Percentiles rank a stretch among this genome's conserved stretches.
These are phyloP conservation scores for Aspergillus pseudoterreus DNA, from an alignment of 2,329 filamentous ascomycete species.

Conservation along the genomic window DNA sequence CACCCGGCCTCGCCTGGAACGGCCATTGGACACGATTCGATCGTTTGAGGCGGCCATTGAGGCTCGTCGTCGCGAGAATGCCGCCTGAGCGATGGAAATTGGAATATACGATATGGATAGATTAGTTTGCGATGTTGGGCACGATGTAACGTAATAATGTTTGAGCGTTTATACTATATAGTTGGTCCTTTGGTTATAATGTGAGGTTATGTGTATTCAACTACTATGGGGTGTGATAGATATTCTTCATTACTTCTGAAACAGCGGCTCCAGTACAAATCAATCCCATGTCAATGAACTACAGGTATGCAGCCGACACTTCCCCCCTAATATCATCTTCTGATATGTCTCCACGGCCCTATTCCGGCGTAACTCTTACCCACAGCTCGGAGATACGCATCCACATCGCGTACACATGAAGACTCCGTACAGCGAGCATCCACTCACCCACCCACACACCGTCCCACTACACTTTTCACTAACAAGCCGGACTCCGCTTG, in stretches of 20 bases:
- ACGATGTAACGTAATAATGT: slow-evolving; percentile 1
- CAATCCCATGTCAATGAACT: too few relatives aligned
- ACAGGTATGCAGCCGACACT: background rate
- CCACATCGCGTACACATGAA: slow-evolving; percentile 7
- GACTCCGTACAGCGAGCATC: background rate
- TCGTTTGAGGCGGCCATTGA: slow-evolving; percentile 88
- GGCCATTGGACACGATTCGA: slow-evolving; percentile 86
- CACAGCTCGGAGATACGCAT: slow-evolving; percentile 8
- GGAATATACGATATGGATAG: background rate
- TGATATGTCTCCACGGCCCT: too few relatives aligned
- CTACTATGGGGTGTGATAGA: too few relatives aligned
- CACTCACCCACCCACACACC: background rate
- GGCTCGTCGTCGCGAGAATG: slow-evolving; percentile 50
- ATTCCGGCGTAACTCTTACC: too few relatives aligned
- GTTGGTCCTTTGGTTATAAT: background rate
- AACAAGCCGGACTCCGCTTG: background rate
- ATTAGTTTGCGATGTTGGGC: background rate
- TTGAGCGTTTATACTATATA: background rate
- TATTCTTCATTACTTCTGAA: too few relatives aligned
- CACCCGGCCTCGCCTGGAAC: slow-evolving; percentile 79
- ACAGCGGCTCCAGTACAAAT: too few relatives aligned
- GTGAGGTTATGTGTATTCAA: background rate
- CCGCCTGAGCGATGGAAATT: slow-evolving; percentile 10
- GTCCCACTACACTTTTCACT: background rate
- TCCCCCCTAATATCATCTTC: background rate